Percentiles rank a stretch among this genome's conserved stretches.
Evolutionary conservation across 2,329 filamentous ascomycete genomes (phyloP).

Genomic region (Davidsoniella virescens): DNA sequence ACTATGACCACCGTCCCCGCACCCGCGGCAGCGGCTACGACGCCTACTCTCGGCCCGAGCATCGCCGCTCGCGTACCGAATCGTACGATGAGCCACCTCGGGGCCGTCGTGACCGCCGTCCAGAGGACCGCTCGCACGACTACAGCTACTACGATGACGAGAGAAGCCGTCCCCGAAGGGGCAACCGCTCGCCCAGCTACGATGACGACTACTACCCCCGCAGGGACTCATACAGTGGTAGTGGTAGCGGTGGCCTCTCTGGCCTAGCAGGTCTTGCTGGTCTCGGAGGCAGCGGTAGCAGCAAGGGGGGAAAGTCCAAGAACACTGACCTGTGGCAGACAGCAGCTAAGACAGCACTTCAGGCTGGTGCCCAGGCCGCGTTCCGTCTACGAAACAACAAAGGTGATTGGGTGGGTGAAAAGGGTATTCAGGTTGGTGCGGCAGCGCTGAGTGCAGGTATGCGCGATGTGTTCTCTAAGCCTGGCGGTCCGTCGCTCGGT

Average conservation of each 20-base stretch:
- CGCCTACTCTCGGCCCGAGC: slow-evolving; percentile 1
- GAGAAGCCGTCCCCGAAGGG: background rate
- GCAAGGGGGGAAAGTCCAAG: slow-evolving; percentile 4
- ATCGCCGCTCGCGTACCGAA: slow-evolving; percentile 7
- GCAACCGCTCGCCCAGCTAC: slow-evolving; percentile 7
- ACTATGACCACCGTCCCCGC: slow-evolving; percentile 1
- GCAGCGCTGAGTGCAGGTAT: slow-evolving; percentile 33
- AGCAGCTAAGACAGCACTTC: slow-evolving; percentile 30
- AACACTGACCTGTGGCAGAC: slow-evolving; percentile 17
- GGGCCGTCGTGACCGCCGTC: slow-evolving; percentile 2
- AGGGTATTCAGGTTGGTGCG: slow-evolving; percentile 32
- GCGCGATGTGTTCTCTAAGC: slow-evolving; percentile 26
- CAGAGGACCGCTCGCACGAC: slow-evolving; percentile 1
- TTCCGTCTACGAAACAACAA: slow-evolving; percentile 29
- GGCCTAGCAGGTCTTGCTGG: background rate
- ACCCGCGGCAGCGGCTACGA: slow-evolving; percentile 1
- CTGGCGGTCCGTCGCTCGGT: slow-evolving; percentile 1
- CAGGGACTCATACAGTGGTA: background rate
- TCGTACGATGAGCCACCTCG: slow-evolving; percentile 10
- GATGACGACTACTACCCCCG: slow-evolving; percentile 3
- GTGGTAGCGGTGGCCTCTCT: background rate
- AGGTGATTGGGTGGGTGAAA: slow-evolving; percentile 31
- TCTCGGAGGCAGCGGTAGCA: background rate
- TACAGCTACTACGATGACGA: slow-evolving; percentile 8
- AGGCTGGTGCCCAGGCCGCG: slow-evolving; percentile 32